Conservation (phyloP, 2,329 filamentous ascomycete genomes). For the Cercospora brassicicola region DNA sequence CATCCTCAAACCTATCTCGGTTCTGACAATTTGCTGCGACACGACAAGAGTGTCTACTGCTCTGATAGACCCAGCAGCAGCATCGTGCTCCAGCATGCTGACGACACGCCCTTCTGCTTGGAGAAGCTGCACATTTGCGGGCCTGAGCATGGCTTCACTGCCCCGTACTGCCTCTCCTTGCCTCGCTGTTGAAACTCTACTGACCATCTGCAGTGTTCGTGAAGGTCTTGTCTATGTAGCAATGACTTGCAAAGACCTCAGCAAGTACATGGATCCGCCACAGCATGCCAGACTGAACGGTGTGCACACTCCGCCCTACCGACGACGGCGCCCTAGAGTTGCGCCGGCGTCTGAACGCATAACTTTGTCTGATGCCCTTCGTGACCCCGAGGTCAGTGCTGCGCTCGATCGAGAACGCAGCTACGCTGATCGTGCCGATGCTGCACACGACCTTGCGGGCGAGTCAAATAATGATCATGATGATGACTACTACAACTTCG, state of each 20-base stretch:
- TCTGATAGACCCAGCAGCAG: constrained; percentile 87
- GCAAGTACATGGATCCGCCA: constrained; percentile 48
- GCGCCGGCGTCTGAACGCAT: constrained; percentile 33
- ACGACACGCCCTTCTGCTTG: constrained; percentile 75
- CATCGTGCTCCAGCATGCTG: constrained; percentile 78
- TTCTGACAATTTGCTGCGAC: constrained; percentile 77
- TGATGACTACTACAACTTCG: constrained; percentile 27
- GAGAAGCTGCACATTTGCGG: constrained; percentile 87
- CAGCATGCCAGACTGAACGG: constrained; percentile 29
- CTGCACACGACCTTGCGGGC: constrained; percentile 22
- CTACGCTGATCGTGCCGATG: constrained; percentile 23
- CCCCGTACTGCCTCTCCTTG: constrained; percentile 65
- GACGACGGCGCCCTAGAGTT: constrained; percentile 23
- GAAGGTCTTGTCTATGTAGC: constrained; percentile 90
- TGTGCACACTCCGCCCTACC: constrained; percentile 32
- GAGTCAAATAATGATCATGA: constrained; percentile 22
- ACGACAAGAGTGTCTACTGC: constrained; percentile 84
- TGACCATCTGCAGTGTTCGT: constrained; percentile 64
- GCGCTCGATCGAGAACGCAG: constrained; percentile 21
- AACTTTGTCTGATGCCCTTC: constrained; percentile 35
- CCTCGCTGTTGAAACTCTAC: constrained; percentile 18
- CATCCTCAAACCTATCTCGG: constrained; percentile 56
- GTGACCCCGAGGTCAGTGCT: constrained; percentile 34
- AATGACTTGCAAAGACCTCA: constrained; percentile 76
- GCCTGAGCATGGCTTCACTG: constrained; percentile 75